phyloP scores from a whole-genome alignment of 2,329 filamentous ascomycete genomes.

The Arthroderma sp. region DNA sequence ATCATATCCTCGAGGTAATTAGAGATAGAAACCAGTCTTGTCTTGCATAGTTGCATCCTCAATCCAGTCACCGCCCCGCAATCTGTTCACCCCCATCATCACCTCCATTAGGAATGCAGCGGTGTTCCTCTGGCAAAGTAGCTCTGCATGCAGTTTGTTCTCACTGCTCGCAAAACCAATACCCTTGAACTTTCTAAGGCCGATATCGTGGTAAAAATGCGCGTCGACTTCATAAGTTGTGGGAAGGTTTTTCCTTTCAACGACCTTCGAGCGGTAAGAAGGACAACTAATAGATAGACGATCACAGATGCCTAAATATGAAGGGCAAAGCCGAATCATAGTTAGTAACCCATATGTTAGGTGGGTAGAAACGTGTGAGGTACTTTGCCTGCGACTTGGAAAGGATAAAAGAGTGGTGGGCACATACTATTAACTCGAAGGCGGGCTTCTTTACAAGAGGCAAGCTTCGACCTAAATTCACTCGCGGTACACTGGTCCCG shows the following conservation, averaged over 20 bases:
- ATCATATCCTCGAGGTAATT: neutral
- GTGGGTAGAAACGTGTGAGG: no score
- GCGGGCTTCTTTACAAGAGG: neutral
- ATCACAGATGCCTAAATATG: neutral
- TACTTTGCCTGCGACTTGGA: neutral
- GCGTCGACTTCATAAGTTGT: neutral
- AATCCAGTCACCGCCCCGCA: neutral
- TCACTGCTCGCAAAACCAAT: neutral
- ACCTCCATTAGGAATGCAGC: neutral
- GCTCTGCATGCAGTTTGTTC: neutral
- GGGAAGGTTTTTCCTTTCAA: neutral
- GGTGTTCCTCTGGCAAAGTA: neutral
- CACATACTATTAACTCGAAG: neutral
- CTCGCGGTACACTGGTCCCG: neutral
- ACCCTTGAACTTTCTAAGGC: neutral
- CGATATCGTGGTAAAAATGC: neutral
- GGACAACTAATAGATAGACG: neutral
- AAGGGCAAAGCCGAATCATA: neutral
- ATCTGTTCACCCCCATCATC: neutral
- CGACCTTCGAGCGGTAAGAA: neutral
- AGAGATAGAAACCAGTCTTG: neutral
- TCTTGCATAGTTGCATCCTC: neutral
- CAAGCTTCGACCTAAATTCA: neutral
- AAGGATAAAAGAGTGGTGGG: neutral
- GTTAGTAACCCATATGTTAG: neutral